Conservation (phyloP, 345 rosid genomes). For the Boechera retrofracta region DNA sequence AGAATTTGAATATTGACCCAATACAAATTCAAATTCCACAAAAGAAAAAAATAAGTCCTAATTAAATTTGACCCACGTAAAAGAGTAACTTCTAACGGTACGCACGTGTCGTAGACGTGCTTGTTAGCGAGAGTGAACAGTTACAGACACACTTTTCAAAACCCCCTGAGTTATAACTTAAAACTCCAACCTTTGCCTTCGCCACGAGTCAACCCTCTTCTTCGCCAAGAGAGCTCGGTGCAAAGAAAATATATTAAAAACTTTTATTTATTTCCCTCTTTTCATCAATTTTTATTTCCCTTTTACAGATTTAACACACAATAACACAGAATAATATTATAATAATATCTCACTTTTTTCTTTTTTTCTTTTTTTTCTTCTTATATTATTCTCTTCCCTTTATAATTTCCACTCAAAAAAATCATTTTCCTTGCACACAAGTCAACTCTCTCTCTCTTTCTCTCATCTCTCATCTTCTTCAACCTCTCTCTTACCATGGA, state of each 20-base stretch:
- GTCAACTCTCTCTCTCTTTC: slow-evolving; percentile 72
- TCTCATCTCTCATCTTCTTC: slow-evolving; percentile 44
- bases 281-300: neutral
- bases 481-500: slow-evolving; percentile 53
- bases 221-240: slow-evolving; percentile 23
- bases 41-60: too few relatives aligned
- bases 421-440: slow-evolving; percentile 40
- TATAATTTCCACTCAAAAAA: slow-evolving; percentile 43
- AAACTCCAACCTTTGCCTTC: slow-evolving; percentile 13
- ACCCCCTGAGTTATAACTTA: slow-evolving; percentile 3
- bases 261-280: neutral
- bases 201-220: slow-evolving; percentile 45
- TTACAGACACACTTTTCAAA: neutral
- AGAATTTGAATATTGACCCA: too few relatives aligned
- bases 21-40: too few relatives aligned
- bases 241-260: neutral
- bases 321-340: slow-evolving; percentile 29
- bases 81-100: neutral
- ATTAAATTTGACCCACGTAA: too few relatives aligned
- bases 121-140: neutral
- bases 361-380: neutral
- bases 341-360: slow-evolving; percentile 17
- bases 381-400: slow-evolving; percentile 37
- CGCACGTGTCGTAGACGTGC: neutral
- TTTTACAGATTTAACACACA: slow-evolving; percentile 20